Evolutionary conservation across 495 filamentous ascomycete species (phyloP), one percentile per base, ranked within the genome.

Genomic region (Penicillium soppii): DNA sequence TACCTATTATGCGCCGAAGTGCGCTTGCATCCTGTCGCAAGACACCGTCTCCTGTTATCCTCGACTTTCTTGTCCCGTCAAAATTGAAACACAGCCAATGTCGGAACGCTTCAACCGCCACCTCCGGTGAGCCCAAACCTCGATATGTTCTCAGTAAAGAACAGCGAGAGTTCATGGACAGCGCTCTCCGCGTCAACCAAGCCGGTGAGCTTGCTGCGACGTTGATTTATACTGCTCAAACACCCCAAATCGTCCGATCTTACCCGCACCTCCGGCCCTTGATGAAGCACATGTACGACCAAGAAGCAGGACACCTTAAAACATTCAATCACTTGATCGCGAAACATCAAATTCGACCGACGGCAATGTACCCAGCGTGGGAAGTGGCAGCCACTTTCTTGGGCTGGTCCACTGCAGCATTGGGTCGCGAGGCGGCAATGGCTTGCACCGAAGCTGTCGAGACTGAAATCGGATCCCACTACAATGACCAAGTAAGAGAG

Each of bases 361-460:
- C 94, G 6, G 89, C 88, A 22, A 88, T 98, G 79, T 96, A 94
- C 61, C 95, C 95, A 1, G 32, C 97, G 6, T 98, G 94, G 94
- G 79, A 83, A n/a, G 76, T 82, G 9, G 83, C 91, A 0, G 89
- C 95, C 9, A 86, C 90, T 0, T 88, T 86, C 2, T 70, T 98
- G 3, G 94, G 94, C 12, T 95, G 95, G 88, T 80, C 81, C 3
- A 98, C 94, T 1, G 94, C 85, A 0, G 66, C 91, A n/a, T 78
- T 97, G 78, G 91, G 95, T 0, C 82, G 88, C 32, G 92, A 97
- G 72, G 92, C 94, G 0, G 91, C 94, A 3, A 98, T 98, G 94
- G 94, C 95, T 19, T 98, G 94, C 64, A 98, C 94, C 9, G 94
- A 98, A 71, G 94, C 94, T 5, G 91, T 98, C 23, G 94, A 98